Evolutionary conservation across 106 monocot genomes (phyloP), one percentile per base, ranked within the genome.

Genomic region (Cymbidium sinense): DNA sequence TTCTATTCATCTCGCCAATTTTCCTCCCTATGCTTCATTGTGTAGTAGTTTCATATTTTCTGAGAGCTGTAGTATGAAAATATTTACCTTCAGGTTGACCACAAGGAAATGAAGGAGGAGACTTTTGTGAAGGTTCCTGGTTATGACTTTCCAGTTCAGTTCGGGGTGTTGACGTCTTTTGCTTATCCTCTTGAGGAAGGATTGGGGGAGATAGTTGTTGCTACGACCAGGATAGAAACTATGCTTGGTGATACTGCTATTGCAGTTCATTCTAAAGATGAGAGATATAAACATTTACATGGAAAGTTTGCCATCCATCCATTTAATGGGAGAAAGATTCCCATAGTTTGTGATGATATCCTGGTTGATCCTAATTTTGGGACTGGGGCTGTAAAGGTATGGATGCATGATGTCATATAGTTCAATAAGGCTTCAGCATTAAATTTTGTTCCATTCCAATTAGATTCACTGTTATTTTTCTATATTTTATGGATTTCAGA

Each of bases 171-270:
- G 58, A 88, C 87, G 43, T 88, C 84, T 25, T 99, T 99, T 87
- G 90, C 92, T 50, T 99, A 99, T 89, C 95, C 90, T 50, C 81
- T 99, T 39, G 99, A 93, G 74, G 86, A 71, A 85, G 87, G 80
- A 2, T 82, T 92, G 61, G 99, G 95, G 12, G 92, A 95, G 80
- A 86, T 99, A 79, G 80, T 95, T 64, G 99, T 99, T 77, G 99
- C 99, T 10, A 99, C 99, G 37, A 99, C 99, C 17, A 82, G 99
- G 82, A 87, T 99, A 73, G 99, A 99, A 77, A 99, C 99, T 62
- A 99, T 99, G 99, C 87, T 99, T 37, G 95, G 94, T 86, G 99
- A 99, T 89, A 93, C 92, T 79, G 99, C 99, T 50, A 91, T 99
- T 76, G 95, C 99, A 76, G 79, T 99, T 34, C 95, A 99, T 85